Base-by-base conservation (phyloP, 768 basidiomycete genomes). In the Trametes gibbosa region DNA sequence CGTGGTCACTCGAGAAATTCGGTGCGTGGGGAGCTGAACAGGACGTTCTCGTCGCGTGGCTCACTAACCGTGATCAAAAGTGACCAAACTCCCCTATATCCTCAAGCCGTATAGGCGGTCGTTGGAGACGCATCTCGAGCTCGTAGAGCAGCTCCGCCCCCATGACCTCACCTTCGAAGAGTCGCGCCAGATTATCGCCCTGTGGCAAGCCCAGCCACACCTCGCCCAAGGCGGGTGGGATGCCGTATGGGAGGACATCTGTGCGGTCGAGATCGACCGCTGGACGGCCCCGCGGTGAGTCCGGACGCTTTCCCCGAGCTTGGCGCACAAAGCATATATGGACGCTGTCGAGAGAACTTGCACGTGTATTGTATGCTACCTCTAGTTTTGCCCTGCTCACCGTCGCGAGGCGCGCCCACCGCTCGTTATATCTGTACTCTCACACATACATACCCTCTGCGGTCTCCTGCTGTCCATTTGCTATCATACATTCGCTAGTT, bases 1-100 rank as follows among this genome's bases (percentile, higher is more conserved):
- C 90, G 12, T 93, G 91, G 91, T 77, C 91, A 0, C 73, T 92
- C 25, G 86, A 89, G 64, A 87, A 82, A 71, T 91, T 93, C 56
- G 88, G 91, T 89, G 59, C 41, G 77, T 68, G 51, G 23, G 53
- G 10, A 8, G n/a, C 17, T n/a, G 62, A 9, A 21, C 34, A 32
- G 37, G 17, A 35, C 5, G 32, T 34, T 16, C 21, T 21, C 16
- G 9, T 53, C 19, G 45, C 24, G 23, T 13, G 3, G n/a, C 19
- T 7, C 23, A 24, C 25, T 50, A 48, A 34, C 17, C 29, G 13
- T 41, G 5, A 5, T 34, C n/a, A 16, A 32, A 59, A 90, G 90
- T 84, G 13, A 78, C 77, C 17, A 79, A 78, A 9, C 69, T 87
- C 21, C 75, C 85, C 34, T 76, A 76, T 8, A 72, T 92, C 32